Conservation (phyloP, 352 stramenopile species). For the Phytophthora ohioensis region DNA sequence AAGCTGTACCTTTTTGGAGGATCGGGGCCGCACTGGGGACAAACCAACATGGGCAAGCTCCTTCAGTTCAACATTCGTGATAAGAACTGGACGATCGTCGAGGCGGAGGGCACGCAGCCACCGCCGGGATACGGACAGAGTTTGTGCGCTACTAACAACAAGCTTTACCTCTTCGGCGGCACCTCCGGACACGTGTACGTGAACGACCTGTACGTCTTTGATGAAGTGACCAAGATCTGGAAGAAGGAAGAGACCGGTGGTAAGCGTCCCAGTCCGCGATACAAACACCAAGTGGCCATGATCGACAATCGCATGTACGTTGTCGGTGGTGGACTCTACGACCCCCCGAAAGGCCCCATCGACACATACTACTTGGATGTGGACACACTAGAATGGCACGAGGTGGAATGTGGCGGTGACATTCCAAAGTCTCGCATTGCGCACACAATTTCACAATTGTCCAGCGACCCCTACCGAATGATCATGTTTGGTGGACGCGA, state of each 20-base stretch:
- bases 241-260: constrained; percentile 73
- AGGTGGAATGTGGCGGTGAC: constrained; percentile 67
- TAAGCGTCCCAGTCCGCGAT: constrained; percentile 72
- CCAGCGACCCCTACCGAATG: constrained; percentile 54
- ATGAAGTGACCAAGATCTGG: constrained; percentile 78
- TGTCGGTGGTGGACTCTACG: constrained; percentile 80
- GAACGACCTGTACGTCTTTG: constrained; percentile 87
- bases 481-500: constrained; percentile 87
- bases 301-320: constrained; percentile 83
- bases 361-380: constrained; percentile 83
- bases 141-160: constrained; percentile 79
- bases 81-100: constrained; percentile 86
- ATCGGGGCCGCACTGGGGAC: constrained; percentile 81
- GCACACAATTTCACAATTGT: constrained; percentile 75
- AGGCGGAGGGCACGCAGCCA: constrained; percentile 67
- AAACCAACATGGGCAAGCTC: constrained; percentile 90
- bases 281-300: constrained; percentile 85
- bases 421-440: constrained; percentile 81
- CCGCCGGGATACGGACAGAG: constrained; percentile 83
- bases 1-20: constrained; percentile 86
- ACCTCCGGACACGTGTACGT: constrained; percentile 87
- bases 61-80: constrained; percentile 80
- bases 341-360: constrained; percentile 83
- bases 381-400: constrained; percentile 71
- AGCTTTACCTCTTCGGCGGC: constrained; percentile 85